A percentile compares a stretch with the other conserved stretches of the same genome.
Evolutionary conservation across 129 eudicot genomes (phyloP).

Genomic region (Erigeron canadensis): DNA sequence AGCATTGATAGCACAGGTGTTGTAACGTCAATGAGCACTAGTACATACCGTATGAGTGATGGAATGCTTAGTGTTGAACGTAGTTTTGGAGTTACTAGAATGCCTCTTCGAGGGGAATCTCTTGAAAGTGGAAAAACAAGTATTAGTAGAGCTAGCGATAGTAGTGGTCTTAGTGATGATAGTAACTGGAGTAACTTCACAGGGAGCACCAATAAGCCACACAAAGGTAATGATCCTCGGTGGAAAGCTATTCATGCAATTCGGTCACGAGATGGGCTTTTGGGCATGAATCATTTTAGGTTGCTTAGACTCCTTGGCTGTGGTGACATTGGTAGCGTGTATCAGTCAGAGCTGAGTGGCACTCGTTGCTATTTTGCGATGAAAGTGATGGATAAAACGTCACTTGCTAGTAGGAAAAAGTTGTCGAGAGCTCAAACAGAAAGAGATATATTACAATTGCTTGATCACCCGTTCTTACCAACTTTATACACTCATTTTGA

Average conservation of each 20-base stretch:
- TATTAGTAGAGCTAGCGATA: slow-evolving; percentile 84
- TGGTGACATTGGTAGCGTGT: slow-evolving; percentile 92
- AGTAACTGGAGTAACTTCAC: slow-evolving; percentile 91
- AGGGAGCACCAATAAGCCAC: slow-evolving; percentile 83
- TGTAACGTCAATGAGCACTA: slow-evolving; percentile 41
- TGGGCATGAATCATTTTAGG: slow-evolving; percentile 92
- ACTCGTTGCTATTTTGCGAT: slow-evolving; percentile 90
- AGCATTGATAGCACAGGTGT: slow-evolving; percentile 72
- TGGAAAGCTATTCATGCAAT: slow-evolving; percentile 92
- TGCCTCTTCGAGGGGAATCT: slow-evolving; percentile 60
- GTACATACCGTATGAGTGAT: slow-evolving; percentile 69
- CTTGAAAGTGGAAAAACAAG: slow-evolving; percentile 81
- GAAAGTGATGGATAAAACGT: slow-evolving; percentile 94
- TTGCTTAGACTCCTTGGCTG: slow-evolving; percentile 70
- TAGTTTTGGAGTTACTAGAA: slow-evolving; percentile 50
- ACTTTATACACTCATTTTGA: slow-evolving; percentile 94
- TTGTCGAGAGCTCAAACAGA: slow-evolving; percentile 86
- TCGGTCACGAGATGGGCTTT: slow-evolving; percentile 66
- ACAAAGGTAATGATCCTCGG: slow-evolving; percentile 90
- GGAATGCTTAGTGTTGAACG: slow-evolving; percentile 76
- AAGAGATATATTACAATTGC: slow-evolving; percentile 84
- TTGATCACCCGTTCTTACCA: slow-evolving; percentile 93
- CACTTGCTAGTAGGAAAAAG: slow-evolving; percentile 86
- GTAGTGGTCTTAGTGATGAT: slow-evolving; percentile 93
- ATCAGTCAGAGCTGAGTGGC: slow-evolving; percentile 85